Conservation (phyloP, 169 alveolate species). For the Cryptosporidium tyzzeri region DNA sequence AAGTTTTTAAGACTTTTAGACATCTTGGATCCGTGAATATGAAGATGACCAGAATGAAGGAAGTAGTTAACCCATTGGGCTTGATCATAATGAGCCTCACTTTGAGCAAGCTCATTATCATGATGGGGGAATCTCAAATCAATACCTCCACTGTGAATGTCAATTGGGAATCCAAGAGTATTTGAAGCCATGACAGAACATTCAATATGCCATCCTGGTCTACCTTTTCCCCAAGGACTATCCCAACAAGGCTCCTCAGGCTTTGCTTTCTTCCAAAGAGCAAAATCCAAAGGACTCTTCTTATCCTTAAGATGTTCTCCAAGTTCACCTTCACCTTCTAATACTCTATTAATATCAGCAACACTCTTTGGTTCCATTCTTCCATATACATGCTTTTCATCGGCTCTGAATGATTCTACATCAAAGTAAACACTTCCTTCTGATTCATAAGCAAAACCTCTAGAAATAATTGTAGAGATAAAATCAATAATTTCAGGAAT, state of each 20-base stretch:
- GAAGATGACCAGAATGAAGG: constrained; percentile 98
- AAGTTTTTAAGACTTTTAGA: constrained; percentile 97
- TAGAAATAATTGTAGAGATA: constrained; percentile 90
- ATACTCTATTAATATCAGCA: constrained; percentile 83
- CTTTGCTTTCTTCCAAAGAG: constrained; percentile 97
- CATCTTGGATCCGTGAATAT: constrained; percentile 98
- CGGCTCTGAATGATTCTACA: constrained; percentile 88
- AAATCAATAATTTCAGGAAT: constrained; percentile 93
- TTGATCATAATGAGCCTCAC: constrained; percentile 96
- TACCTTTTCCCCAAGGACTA: constrained; percentile 98
- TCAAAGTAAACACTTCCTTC: constrained; percentile 97
- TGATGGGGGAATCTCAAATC: constrained; percentile 99
- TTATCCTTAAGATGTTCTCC: constrained; percentile 91
- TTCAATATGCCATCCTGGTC: constrained; percentile 99
- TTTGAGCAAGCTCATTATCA: constrained; percentile 98
- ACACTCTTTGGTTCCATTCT: constrained; percentile 93
- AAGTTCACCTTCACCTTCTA: constrained; percentile 94
- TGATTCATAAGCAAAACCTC: constrained; percentile 96
- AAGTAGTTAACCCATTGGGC: constrained; percentile 94
- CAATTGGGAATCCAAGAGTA: constrained; percentile 93
- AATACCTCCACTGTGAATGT: constrained; percentile 99
- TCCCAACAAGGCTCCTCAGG: constrained; percentile 98
- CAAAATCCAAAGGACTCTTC: constrained; percentile 94
- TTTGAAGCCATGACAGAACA: constrained; percentile 98
- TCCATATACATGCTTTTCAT: constrained; percentile 90